phyloP scores from a whole-genome alignment of 345 rosid genomes.

The Euphorbia pulcherrima region DNA sequence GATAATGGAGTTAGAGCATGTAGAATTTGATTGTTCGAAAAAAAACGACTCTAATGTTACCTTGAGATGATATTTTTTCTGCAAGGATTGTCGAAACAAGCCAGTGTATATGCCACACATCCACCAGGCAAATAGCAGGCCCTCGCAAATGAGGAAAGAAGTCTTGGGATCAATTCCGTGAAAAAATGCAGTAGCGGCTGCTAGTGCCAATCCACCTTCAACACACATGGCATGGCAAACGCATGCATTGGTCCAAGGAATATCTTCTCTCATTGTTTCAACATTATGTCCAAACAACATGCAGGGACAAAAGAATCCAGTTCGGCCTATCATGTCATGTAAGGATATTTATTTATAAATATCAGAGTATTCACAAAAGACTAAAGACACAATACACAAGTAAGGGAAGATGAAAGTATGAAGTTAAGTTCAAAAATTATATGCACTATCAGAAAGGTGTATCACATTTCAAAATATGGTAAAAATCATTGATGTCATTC shows the following conservation, averaged over 20 bases:
- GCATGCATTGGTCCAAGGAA: constrained; percentile 75
- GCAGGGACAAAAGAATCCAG: constrained; percentile 77
- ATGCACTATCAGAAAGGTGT: no score
- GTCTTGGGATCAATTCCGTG: constrained; percentile 79
- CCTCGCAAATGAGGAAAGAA: constrained; percentile 65
- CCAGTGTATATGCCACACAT: constrained; percentile 84
- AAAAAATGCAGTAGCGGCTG: constrained; percentile 59
- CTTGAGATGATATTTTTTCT: constrained; percentile 89
- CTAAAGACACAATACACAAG: no score
- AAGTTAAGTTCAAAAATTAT: no score
- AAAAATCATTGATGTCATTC: not conserved
- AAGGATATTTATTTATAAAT: not conserved
- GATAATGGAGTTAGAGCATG: not conserved
- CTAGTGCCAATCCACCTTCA: constrained; percentile 79
- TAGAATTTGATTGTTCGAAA: not conserved
- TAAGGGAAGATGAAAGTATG: no score
- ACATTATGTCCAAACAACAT: constrained; percentile 72
- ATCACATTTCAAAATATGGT: no score
- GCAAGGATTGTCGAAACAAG: constrained; percentile 66
- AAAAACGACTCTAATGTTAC: constrained; percentile 20
- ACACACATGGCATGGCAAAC: constrained; percentile 77
- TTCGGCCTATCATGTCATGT: constrained; percentile 44
- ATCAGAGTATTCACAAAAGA: not conserved
- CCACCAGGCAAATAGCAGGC: constrained; percentile 82
- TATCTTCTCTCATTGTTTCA: constrained; percentile 61